A percentile compares a stretch with the other conserved stretches of the same genome.
These are phyloP conservation scores for Larix sibirica DNA, from an alignment of 83 land plant genomes.

Conservation along the genomic window DNA sequence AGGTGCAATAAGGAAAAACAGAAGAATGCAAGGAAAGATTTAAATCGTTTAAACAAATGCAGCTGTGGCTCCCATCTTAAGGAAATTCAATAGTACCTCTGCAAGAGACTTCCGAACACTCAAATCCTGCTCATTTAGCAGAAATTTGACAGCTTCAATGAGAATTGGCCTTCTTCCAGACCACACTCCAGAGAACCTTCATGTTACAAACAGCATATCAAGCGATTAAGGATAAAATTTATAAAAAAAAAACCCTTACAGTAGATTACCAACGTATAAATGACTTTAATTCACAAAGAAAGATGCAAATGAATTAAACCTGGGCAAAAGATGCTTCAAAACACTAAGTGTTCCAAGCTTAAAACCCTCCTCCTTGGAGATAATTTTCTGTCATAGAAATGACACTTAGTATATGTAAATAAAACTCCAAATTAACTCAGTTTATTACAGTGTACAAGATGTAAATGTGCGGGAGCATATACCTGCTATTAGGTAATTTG, in stretches of 20 bases:
- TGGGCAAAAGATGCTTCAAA: constrained; percentile 89
- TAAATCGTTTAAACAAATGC: neutral
- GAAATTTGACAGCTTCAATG: constrained; percentile 66
- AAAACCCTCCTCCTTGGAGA: constrained; percentile 67
- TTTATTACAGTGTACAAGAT: neutral
- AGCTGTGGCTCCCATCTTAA: neutral
- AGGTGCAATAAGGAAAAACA: constrained; percentile 1
- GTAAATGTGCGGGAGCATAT: neutral
- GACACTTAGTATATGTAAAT: neutral
- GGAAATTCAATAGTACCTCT: constrained; percentile 55
- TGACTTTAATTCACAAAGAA: neutral
- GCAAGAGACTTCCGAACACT: constrained; percentile 78
- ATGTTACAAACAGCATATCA: constrained; percentile 1
- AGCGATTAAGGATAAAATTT: constrained; percentile 5
- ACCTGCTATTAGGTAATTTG: neutral
- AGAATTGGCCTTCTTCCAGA: constrained; percentile 57
- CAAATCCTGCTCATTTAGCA: constrained; percentile 80
- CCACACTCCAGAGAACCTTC: constrained; percentile 86
- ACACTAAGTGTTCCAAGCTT: constrained; percentile 80
- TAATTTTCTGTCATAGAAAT: constrained; percentile 39
- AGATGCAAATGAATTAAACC: constrained; percentile 42
- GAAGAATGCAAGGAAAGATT: too few species aligned
- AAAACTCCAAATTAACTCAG: neutral
- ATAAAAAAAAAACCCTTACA: neutral
- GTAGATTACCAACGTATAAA: constrained; percentile 1